These are phyloP conservation scores for Beta macrorhiza DNA, from an alignment of 179 eudicot genomes.

Conservation along the genomic window DNA sequence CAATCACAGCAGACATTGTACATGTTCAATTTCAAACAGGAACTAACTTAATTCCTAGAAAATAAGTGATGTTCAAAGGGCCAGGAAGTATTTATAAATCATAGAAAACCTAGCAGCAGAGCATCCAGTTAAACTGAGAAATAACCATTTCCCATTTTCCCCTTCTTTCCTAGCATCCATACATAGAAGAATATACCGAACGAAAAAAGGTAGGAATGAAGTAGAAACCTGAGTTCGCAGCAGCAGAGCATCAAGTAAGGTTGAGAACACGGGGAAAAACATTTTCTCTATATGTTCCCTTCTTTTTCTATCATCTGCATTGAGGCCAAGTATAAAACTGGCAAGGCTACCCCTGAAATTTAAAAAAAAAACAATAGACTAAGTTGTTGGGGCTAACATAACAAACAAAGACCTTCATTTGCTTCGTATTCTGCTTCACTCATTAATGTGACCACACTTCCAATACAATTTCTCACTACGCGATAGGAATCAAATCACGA, in stretches of 20 bases:
- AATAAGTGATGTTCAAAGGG: background rate
- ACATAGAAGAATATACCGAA: background rate
- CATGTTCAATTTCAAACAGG: background rate
- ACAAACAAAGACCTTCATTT: slow-evolving; percentile 14
- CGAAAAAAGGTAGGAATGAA: background rate
- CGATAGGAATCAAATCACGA: background rate
- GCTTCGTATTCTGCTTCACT: slow-evolving; percentile 5
- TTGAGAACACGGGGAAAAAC: slow-evolving; percentile 65
- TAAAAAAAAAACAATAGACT: slow-evolving; percentile 12
- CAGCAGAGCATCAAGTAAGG: slow-evolving; percentile 83
- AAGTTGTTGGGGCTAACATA: background rate
- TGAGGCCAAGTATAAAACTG: slow-evolving; percentile 65
- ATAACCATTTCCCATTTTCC: background rate
- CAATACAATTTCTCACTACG: background rate
- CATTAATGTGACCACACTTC: slow-evolving; percentile 9
- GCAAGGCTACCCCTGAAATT: slow-evolving; percentile 75
- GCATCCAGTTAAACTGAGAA: background rate
- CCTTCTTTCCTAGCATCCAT: background rate
- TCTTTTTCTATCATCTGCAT: slow-evolving; percentile 39
- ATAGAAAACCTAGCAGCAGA: background rate
- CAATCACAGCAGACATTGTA: background rate
- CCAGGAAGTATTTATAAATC: background rate
- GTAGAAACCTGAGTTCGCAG: slow-evolving; percentile 74
- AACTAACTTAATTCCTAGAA: background rate
- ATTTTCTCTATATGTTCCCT: slow-evolving; percentile 50